Base-by-base conservation (phyloP, 371 early-diverging fungal genomes). In the Saksenaea oblongispora region DNA sequence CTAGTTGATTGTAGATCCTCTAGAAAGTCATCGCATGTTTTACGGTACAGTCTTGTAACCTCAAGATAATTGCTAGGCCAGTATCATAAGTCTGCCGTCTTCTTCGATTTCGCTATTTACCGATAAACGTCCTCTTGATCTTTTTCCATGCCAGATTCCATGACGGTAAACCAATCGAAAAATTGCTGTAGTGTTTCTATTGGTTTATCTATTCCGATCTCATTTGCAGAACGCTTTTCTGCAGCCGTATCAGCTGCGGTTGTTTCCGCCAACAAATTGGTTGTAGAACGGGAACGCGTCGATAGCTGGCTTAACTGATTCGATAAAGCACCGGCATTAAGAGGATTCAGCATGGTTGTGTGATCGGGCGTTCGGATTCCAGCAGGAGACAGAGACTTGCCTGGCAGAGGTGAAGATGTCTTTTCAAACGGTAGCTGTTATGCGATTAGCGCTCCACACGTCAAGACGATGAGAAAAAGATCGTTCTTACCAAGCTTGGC, bases 111-210 rank as follows among this genome's bases (percentile, higher is more conserved):
- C 7, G 26, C n/a, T n/a, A 14, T 17, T 37, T 73, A 84, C 90
- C 91, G 70, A 68, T 93, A 93, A 7, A 88, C 82, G 66, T 93
- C 93, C 66, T 93, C 94, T 66, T 91, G 92, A 59, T 90, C 93
- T 53, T 85, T 84, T 59, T 92, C 95, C 81, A 94, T 91, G 55
- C 90, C 87, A 26, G 82, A 72, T 72, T 95, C 95, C 34, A 91
- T 83, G 1, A 61, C 60, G n/a, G 91, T 83, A 74, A 89, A 95
- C 97, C 97, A 96, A 55, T 92, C 89, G 60, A 95, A 84, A 64
- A 96, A 96, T 71, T 95, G 90, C 34, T 94, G 93, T 0, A 93
- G 83, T 0, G 90, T 95, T 37, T 93, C 91, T 54, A 96, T 88
- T 3, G 91, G 87, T 61, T 78, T 77, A 57, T 64, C 67, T 4